Conservation (phyloP, 192 early-diverging fungal species). For the Spizellomyces sp. region DNA sequence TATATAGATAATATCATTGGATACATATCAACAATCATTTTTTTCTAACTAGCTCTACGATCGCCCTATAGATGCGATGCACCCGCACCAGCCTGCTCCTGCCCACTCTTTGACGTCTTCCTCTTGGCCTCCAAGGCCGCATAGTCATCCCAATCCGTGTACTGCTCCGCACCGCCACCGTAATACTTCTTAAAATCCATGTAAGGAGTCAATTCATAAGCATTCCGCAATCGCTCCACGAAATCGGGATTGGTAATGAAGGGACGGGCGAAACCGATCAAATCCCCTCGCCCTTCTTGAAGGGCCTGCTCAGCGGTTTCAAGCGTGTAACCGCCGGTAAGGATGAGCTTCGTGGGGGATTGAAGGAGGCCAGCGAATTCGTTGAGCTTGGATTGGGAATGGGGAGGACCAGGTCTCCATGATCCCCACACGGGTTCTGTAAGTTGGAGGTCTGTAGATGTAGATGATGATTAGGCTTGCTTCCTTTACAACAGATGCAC, state of each 20-base stretch:
- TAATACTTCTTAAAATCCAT: slow-evolving; percentile 37
- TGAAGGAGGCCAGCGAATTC: slow-evolving; percentile 10
- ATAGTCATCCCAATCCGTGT: slow-evolving; percentile 42
- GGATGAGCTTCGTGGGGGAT: slow-evolving; percentile 25
- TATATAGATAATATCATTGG: too few relatives aligned
- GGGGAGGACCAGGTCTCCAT: slow-evolving; percentile 20
- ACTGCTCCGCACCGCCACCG: slow-evolving; percentile 33
- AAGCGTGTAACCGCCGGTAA: slow-evolving; percentile 41
- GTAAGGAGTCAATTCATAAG: slow-evolving; percentile 31
- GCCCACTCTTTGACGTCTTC: not conserved
- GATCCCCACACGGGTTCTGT: slow-evolving; percentile 34
- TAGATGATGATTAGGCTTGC: slow-evolving; percentile 11
- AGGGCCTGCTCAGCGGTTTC: slow-evolving; percentile 36
- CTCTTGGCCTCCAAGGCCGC: slow-evolving; percentile 13
- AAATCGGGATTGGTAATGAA: slow-evolving; percentile 58
- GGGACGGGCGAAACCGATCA: slow-evolving; percentile 42
- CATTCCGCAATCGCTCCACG: slow-evolving; percentile 33
- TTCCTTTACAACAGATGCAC: not conserved
- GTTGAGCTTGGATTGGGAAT: slow-evolving; percentile 29
- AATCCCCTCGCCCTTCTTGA: slow-evolving; percentile 30
- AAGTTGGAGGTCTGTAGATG: slow-evolving; percentile 30
- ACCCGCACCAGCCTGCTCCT: slow-evolving; percentile 14
- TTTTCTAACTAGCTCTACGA: too few relatives aligned
- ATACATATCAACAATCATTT: too few relatives aligned
- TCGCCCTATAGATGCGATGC: slow-evolving; percentile 10